Conservation (phyloP, 2,329 filamentous ascomycete genomes). For the Claviceps quebecensis region DNA sequence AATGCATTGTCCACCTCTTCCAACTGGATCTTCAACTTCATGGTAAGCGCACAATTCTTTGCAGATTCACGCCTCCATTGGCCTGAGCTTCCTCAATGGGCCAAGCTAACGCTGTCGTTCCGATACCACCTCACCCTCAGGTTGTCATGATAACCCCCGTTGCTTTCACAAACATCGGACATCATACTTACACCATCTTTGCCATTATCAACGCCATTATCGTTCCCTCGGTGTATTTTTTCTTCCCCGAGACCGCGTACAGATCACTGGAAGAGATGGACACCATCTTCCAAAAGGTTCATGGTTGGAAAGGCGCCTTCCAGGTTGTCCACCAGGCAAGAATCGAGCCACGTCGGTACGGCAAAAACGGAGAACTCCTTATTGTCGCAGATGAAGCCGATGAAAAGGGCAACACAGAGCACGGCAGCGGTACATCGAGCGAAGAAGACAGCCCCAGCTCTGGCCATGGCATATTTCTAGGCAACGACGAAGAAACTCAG, state of each 20-base stretch:
- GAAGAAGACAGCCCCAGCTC: constrained; percentile 12
- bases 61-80: neutral
- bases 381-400: constrained; percentile 29
- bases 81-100: neutral
- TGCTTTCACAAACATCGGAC: constrained; percentile 40
- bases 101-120: neutral
- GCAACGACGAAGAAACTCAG: constrained; percentile 21
- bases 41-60: constrained; percentile 18
- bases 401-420: constrained; percentile 20
- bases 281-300: constrained; percentile 44
- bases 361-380: constrained; percentile 44
- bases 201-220: constrained; percentile 50
- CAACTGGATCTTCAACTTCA: constrained; percentile 51
- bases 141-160: constrained; percentile 50
- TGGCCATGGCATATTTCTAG: constrained; percentile 16
- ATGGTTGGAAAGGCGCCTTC: constrained; percentile 24
- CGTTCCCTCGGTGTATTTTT: constrained; percentile 43
- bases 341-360: constrained; percentile 40
- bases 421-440: constrained; percentile 16
- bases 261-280: constrained; percentile 55
- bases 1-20: constrained; percentile 40
- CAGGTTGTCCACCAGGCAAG: constrained; percentile 23
- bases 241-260: constrained; percentile 52
- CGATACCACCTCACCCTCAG: constrained; percentile 8
- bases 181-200: constrained; percentile 52